These are phyloP conservation scores for Penicillium glabrum DNA, from an alignment of 2,329 filamentous ascomycete genomes.

Conservation along the genomic window DNA sequence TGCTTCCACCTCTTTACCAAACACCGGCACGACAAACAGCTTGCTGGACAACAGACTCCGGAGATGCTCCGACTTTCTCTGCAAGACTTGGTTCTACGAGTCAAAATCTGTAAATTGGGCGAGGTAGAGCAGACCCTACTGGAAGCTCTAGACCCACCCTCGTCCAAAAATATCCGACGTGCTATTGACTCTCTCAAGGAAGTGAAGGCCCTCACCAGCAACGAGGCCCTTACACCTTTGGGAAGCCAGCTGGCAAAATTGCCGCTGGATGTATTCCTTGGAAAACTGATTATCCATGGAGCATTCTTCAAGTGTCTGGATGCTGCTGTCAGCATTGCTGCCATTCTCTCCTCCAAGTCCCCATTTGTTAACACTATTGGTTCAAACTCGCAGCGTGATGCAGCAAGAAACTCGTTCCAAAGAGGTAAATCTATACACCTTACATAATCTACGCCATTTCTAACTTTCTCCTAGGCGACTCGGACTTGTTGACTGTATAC, in stretches of 20 bases:
- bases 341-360: constrained; percentile 90
- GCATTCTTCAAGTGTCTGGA: constrained; percentile 89
- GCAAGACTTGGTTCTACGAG: constrained; percentile 90
- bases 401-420: constrained; percentile 74
- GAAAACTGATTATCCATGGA: constrained; percentile 86
- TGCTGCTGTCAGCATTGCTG: constrained; percentile 85
- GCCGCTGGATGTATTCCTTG: constrained; percentile 89
- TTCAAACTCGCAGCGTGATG: constrained; percentile 77
- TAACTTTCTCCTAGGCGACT: constrained; percentile 60
- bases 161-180: constrained; percentile 85
- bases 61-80: constrained; percentile 93
- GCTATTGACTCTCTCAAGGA: constrained; percentile 92
- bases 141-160: constrained; percentile 86
- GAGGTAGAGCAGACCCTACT: constrained; percentile 87
- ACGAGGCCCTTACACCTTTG: constrained; percentile 82
- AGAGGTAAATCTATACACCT: constrained; percentile 48
- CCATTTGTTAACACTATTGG: constrained; percentile 88
- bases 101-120: constrained; percentile 96
- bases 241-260: constrained; percentile 84
- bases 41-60: constrained; percentile 91
- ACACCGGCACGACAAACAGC: constrained; percentile 76
- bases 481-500: constrained; percentile 88
- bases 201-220: constrained; percentile 78
- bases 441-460: constrained; percentile 2
- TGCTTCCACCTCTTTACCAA: constrained; percentile 97